Base-by-base conservation (phyloP, 139 green algal genomes). In the Coelastrella sp. region DNA sequence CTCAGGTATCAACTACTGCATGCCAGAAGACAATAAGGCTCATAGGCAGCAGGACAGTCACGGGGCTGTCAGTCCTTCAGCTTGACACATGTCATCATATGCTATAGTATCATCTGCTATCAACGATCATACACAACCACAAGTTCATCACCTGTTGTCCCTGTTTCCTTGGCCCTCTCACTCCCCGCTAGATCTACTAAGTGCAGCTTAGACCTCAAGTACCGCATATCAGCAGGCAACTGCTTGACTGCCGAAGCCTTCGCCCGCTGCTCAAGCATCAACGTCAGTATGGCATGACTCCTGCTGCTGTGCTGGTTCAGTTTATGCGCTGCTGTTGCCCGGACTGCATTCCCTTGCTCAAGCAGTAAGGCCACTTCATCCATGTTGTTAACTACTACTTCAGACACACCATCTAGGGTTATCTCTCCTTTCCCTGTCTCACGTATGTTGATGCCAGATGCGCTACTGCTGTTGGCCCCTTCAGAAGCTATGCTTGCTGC, bases 131-230 rank as follows among this genome's bases (percentile, higher is more conserved):
- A n/a, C n/a, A n/a, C n/a, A n/a, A n/a, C n/a, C n/a, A n/a, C n/a
- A n/a, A n/a, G n/a, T n/a, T n/a, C n/a, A n/a, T 35, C 40, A 84
- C 87, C 67, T 67, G 43, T 79, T 1, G 88, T 73, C 11, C 81
- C 85, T 32, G 91, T 94, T 50, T 91, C 86, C 85, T 92, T 92
- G 9, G 64, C 81, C 2, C 93, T 84, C 87, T 97, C 94, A 25
- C 71, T 90, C 5, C 94, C 94, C 0, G 94, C 94, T 13, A 97
- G 85, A 59, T 97, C 94, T 43, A 97, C 94, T 32, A 96, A 74
- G 50, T 93, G 86, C 38, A 96, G 78, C 88, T 94, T 94, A 40
- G 89, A 93, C n/a, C 90, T 60, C 37, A 91, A 69, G 30, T 94
- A 75, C 4, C 69, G 38, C 50, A 88, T 43, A 57, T 90, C 86